These are phyloP conservation scores for Albatrellus ellisii DNA, from an alignment of 768 basidiomycete species.

Conservation along the genomic window DNA sequence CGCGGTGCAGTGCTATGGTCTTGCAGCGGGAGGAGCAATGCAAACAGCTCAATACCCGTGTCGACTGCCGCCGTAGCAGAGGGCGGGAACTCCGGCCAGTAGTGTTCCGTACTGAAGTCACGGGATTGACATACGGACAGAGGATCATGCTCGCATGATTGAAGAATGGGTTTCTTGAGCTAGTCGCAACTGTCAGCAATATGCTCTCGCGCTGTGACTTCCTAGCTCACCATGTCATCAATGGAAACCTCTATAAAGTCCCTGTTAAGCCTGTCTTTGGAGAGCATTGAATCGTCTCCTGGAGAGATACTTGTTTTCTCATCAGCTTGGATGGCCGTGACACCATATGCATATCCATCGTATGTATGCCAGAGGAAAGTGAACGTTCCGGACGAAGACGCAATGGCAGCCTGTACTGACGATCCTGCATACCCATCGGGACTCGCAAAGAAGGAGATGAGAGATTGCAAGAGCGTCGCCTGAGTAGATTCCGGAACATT, in stretches of 20 bases:
- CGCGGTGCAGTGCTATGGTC: slow-evolving; percentile 45
- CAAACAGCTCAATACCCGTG: slow-evolving; percentile 79
- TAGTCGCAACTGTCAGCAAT: slow-evolving; percentile 18
- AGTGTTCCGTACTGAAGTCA: slow-evolving; percentile 23
- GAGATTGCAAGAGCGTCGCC: slow-evolving; percentile 64
- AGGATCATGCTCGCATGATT: slow-evolving; percentile 79
- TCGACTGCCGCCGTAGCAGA: slow-evolving; percentile 77
- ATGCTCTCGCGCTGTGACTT: background rate
- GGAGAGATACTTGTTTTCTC: slow-evolving; percentile 26
- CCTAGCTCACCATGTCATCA: slow-evolving; percentile 47
- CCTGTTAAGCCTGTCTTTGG: slow-evolving; percentile 46
- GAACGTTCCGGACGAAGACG: slow-evolving; percentile 73
- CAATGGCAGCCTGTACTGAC: slow-evolving; percentile 84
- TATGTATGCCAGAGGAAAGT: slow-evolving; percentile 73
- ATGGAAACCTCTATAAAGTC: slow-evolving; percentile 75
- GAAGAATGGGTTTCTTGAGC: slow-evolving; percentile 68
- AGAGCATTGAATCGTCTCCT: slow-evolving; percentile 19
- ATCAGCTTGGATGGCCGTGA: slow-evolving; percentile 55
- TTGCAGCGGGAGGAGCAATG: slow-evolving; percentile 67
- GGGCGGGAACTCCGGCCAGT: slow-evolving; percentile 56
- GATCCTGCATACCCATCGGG: slow-evolving; percentile 76
- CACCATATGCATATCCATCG: slow-evolving; percentile 89
- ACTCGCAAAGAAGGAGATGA: slow-evolving; percentile 72
- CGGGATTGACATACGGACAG: slow-evolving; percentile 50
- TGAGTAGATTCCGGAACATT: slow-evolving; percentile 80